phyloP scores from a whole-genome alignment of 495 filamentous ascomycete genomes.

The Trichocladium uniseriatum region DNA sequence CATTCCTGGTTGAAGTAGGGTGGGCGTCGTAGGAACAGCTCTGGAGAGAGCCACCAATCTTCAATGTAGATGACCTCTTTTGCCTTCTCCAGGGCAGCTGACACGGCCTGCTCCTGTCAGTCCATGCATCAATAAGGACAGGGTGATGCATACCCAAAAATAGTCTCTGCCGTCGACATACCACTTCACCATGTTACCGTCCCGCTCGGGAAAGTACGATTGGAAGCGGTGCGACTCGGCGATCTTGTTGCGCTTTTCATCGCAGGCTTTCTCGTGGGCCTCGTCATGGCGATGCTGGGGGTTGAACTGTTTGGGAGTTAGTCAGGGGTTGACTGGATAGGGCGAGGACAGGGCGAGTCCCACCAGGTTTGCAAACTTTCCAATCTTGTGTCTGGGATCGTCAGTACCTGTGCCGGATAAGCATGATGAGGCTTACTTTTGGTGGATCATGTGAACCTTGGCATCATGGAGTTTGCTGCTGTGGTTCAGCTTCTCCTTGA shows the following conservation, averaged over 20 bases:
- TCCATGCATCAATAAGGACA: not conserved
- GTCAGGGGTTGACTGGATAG: not conserved
- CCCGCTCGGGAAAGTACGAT: slow-evolving; percentile 75
- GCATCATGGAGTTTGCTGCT: slow-evolving; percentile 36
- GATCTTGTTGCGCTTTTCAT: slow-evolving; percentile 66
- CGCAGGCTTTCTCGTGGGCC: slow-evolving; percentile 74
- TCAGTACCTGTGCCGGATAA: not conserved
- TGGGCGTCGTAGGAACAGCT: slow-evolving; percentile 81
- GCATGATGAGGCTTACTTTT: slow-evolving; percentile 30
- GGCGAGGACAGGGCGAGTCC: slow-evolving; percentile 7
- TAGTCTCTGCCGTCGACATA: slow-evolving; percentile 93
- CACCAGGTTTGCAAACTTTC: slow-evolving; percentile 47
- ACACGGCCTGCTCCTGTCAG: slow-evolving; percentile 50
- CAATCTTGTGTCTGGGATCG: slow-evolving; percentile 38
- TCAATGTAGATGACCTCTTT: slow-evolving; percentile 91
- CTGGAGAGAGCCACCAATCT: slow-evolving; percentile 95
- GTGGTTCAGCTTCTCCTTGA: slow-evolving; percentile 42
- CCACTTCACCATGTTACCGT: slow-evolving; percentile 89
- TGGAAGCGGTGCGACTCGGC: slow-evolving; percentile 70
- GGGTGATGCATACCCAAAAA: slow-evolving; percentile 53
- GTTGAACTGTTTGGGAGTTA: slow-evolving; percentile 48
- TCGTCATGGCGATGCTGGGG: slow-evolving; percentile 92
- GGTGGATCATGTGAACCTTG: slow-evolving; percentile 39
- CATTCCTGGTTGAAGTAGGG: slow-evolving; percentile 75
- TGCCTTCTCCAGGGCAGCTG: slow-evolving; percentile 72